Base-by-base conservation (phyloP, 148 eudicot species). In the Chenopodium formosanum region DNA sequence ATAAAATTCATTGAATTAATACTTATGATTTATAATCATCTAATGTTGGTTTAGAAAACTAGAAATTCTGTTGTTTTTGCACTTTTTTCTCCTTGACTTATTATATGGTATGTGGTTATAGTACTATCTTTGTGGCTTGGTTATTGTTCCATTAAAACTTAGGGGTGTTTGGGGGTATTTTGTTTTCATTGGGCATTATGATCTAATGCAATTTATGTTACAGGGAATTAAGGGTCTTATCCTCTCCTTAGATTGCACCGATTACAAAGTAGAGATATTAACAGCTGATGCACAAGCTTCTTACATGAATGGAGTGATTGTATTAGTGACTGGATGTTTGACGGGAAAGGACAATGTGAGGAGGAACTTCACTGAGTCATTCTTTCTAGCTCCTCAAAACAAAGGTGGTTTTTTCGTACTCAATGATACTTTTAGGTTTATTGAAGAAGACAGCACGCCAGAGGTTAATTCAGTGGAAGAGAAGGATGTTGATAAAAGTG, bases 271-370 rank as follows among this genome's bases (percentile, higher is more conserved):
- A 4, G 89, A 91, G 86, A 86, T 91, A 76, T 47, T 74, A 29
- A 86, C 91, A 25, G 83, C 87, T 3, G 93, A 93, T 84, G 84
- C 94, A 19, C 97, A 91, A 60, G 89, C 90, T 27, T 89, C 98
- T 34, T 73, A 79, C 27, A 73, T 65, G 77, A 60, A 78, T 27
- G 92, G 90, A 8, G 90, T 93, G 64, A 80, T 90, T 67, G 89
- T 92, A 66, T 78, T 87, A 34, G 92, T 94, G 60, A 90, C 92
- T 0, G 98, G 98, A 58, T 83, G 69, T 73, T 79, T 89, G 47
- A 89, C 87, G 25, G 92, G 89, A 34, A 80, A 82, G 58, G 94
- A 88, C 79, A 75, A 90, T 58, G 84, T 88, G 79, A 86, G 83
- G 78, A 88, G 81, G 76, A 89, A 84, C 63, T 93, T 94, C 56